Base-by-base conservation (phyloP, 805 yeast genomes). In the Hanseniaspora thailandica region DNA sequence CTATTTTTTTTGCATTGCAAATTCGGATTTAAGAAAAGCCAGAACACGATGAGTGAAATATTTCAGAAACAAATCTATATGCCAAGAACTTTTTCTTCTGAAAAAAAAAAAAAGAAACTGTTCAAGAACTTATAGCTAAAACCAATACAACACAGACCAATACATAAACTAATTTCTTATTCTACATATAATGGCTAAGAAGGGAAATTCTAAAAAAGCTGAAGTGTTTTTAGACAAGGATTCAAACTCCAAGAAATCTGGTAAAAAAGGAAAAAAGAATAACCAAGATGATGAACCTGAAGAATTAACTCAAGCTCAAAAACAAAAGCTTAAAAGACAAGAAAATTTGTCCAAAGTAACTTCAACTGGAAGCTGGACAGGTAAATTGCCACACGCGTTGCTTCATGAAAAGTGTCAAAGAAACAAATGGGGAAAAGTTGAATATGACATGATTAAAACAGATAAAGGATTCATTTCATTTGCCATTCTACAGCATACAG, bases 351-450 rank as follows among this genome's bases (percentile, higher is more conserved):
- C 76, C 28, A 67, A 74, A n/a, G 84, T 81, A 0, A 75, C 84
- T 0, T 81, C 84, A 15, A 76, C 83, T 35, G 70, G 81, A 44
- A 86, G 90, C 28, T 88, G 96, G 96, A 88, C 96, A 0, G 98
- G 98, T 1, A 90, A 90, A 61, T 71, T 90, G 15, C 97, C 98
- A 0, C 87, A 85, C 2, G 81, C 93, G 0, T 67, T 90, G 17
- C 73, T 90, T 4, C 86, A 86, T 61, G 98, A 90, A 62, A 82
- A 81, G 58, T 84, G 93, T 57, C 96, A 86, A 64, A 84, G 82
- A 63, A 80, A 77, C 55, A 86, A 87, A 66, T 90, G 98, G 98
- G 83, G 81, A 55, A 82, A 82, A 58, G 94, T 86, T 3, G 81
- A 76, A 22, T 86, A 86, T 59, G 89, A 85, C 47, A 81, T 83